A percentile compares a stretch with the other conserved stretches of the same genome.
These are phyloP conservation scores for Lichina pygmaea DNA, from an alignment of 495 filamentous ascomycete species.

Conservation along the genomic window DNA sequence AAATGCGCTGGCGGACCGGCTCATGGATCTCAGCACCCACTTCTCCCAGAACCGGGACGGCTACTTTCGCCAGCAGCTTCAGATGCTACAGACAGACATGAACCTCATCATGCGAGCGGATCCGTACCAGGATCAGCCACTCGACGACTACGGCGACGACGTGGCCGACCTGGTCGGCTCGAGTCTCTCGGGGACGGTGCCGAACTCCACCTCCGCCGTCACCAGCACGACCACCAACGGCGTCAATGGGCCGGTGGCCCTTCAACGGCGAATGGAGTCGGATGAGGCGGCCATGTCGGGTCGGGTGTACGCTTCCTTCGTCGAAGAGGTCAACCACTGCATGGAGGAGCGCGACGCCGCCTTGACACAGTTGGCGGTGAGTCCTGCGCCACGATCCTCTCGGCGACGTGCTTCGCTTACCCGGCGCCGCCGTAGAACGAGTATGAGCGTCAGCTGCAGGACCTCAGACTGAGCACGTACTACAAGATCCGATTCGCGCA, in stretches of 20 bases:
- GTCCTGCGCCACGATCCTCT: constrained; percentile 7
- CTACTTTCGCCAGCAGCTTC: constrained; percentile 70
- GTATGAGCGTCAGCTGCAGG: constrained; percentile 22
- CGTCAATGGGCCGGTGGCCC: constrained; percentile 13
- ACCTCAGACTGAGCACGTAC: constrained; percentile 23
- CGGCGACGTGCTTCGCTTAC: background rate
- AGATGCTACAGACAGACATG: constrained; percentile 72
- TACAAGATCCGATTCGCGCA: constrained; percentile 49
- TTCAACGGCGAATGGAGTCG: constrained; percentile 14
- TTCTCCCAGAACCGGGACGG: constrained; percentile 59
- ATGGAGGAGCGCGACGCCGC: constrained; percentile 63
- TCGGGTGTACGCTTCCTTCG: constrained; percentile 51
- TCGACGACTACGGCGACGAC: constrained; percentile 43
- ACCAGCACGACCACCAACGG: constrained; percentile 1
- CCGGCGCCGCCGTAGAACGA: background rate
- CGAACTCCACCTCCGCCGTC: constrained; percentile 5
- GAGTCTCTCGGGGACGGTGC: background rate
- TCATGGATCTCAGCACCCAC: constrained; percentile 40
- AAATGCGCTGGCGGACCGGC: constrained; percentile 45
- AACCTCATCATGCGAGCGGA: constrained; percentile 61
- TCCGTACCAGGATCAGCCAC: constrained; percentile 40
- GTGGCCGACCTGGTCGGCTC: constrained; percentile 28
- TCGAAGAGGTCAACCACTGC: constrained; percentile 57
- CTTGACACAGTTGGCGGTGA: constrained; percentile 48
- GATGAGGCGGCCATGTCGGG: constrained; percentile 30